phyloP scores from a whole-genome alignment of 805 yeast species.

The fission yeast (Schizosaccharomyces pombe) region DNA sequence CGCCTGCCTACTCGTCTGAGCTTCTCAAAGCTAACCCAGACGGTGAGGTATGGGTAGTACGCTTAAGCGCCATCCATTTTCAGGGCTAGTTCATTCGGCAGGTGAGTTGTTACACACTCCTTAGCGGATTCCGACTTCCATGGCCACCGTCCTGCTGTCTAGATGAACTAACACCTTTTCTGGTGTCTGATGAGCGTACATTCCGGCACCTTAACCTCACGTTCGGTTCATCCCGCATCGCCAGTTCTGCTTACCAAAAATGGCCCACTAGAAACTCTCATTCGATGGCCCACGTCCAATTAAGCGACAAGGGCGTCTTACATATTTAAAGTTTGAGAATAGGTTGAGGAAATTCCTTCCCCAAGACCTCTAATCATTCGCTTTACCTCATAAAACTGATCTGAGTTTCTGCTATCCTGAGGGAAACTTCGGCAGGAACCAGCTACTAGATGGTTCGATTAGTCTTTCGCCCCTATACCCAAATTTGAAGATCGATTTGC shows the following conservation, averaged over 20 bases:
- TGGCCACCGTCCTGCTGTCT: constrained; percentile 31
- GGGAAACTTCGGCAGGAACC: constrained; percentile 25
- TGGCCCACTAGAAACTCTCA: constrained; percentile 26
- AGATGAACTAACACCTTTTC: constrained; percentile 21
- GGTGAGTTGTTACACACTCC: constrained; percentile 32
- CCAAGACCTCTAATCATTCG: constrained; percentile 22
- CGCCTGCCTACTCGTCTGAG: constrained; percentile 25
- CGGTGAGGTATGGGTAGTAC: constrained; percentile 22
- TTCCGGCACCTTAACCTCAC: constrained; percentile 22
- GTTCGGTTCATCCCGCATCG: constrained; percentile 25
- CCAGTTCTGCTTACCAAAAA: constrained; percentile 26
- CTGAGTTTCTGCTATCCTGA: constrained; percentile 22
- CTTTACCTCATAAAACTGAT: constrained; percentile 22
- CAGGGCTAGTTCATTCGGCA: constrained; percentile 19
- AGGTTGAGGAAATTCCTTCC: constrained; percentile 20
- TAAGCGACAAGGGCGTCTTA: constrained; percentile 22
- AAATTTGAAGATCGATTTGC: constrained; percentile 24
- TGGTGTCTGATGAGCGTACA: constrained; percentile 24
- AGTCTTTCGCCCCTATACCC: constrained; percentile 24
- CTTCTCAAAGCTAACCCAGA: too few species aligned
- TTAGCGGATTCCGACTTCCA: constrained; percentile 27
- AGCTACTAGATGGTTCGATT: constrained; percentile 23
- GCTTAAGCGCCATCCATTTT: constrained; percentile 22
- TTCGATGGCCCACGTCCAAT: constrained; percentile 21
- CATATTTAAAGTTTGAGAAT: constrained; percentile 23